A percentile compares a stretch with the other conserved stretches of the same genome.
Evolutionary conservation across 2,329 filamentous ascomycete species (phyloP).

Genomic region (Aureobasidium subglaciale): DNA sequence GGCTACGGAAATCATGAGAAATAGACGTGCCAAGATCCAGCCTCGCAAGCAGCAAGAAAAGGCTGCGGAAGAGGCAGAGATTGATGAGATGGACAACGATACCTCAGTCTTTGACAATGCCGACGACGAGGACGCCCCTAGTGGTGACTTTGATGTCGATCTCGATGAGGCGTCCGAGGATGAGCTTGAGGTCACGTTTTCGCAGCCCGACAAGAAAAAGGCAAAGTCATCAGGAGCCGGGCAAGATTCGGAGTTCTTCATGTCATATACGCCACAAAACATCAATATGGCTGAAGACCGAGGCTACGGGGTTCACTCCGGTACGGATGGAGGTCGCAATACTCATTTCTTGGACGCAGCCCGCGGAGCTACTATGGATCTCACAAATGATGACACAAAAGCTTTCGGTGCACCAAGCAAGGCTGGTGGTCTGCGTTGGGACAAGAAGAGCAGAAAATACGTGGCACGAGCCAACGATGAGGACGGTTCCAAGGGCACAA

Average conservation of each 20-base stretch:
- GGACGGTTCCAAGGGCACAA: constrained; percentile 68
- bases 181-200: constrained; percentile 47
- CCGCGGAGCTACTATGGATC: constrained; percentile 83
- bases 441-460: constrained; percentile 95
- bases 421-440: constrained; percentile 73
- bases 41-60: constrained; percentile 18
- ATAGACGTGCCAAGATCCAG: constrained; percentile 62
- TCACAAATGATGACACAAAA: constrained; percentile 81
- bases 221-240: constrained; percentile 39
- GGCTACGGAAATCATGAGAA: constrained; percentile 69
- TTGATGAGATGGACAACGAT: constrained; percentile 27
- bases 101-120: constrained; percentile 8
- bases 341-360: constrained; percentile 82
- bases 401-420: constrained; percentile 71
- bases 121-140: constrained; percentile 31
- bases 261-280: constrained; percentile 84
- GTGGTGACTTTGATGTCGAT: constrained; percentile 32
- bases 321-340: constrained; percentile 46
- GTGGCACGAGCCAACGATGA: constrained; percentile 87
- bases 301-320: constrained; percentile 86
- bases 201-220: constrained; percentile 26
- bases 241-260: constrained; percentile 86
- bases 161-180: constrained; percentile 43
- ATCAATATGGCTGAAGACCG: constrained; percentile 80
- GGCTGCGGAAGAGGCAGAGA: constrained; percentile 15